phyloP scores from a whole-genome alignment of 257 asterid species.

The Rubia yunnanensis region DNA sequence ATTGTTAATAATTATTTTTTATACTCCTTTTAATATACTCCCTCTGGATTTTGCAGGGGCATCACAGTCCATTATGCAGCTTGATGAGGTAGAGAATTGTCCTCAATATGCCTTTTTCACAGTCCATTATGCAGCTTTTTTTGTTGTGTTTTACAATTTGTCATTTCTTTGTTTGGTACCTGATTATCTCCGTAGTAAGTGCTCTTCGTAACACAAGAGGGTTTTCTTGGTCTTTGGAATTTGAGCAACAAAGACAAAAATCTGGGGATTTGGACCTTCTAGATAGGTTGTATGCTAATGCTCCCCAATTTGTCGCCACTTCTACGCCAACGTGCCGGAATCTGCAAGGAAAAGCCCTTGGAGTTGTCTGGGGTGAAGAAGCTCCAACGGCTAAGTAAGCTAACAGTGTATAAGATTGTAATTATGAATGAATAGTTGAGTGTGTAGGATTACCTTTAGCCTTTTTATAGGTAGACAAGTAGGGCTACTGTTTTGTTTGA shows the following conservation, averaged over 20 bases:
- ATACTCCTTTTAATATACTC: constrained; percentile 85
- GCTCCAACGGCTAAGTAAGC: too few species aligned
- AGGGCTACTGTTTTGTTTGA: too few species aligned
- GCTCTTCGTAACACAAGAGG: constrained; percentile 65
- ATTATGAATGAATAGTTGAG: too few species aligned
- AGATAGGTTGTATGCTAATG: constrained; percentile 98
- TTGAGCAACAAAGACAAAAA: constrained; percentile 77
- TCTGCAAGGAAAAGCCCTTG: too few species aligned
- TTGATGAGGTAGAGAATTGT: constrained; percentile 65
- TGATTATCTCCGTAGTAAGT: constrained; percentile 88
- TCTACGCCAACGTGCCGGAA: too few species aligned
- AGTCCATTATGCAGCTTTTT: constrained; percentile 94
- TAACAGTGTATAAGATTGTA: too few species aligned
- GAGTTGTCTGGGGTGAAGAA: too few species aligned
- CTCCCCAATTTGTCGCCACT: too few species aligned
- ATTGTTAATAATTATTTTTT: too few species aligned
- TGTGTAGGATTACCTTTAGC: too few species aligned
- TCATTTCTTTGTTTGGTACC: constrained; percentile 15
- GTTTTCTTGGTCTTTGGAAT: constrained; percentile 69
- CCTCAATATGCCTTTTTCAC: constrained; percentile 20
- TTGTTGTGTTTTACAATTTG: constrained; percentile 24
- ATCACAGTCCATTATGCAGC: constrained; percentile 93
- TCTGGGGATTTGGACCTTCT: constrained; percentile 86
- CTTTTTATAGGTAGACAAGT: too few species aligned
- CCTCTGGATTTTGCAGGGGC: constrained; percentile 96